phyloP scores from a whole-genome alignment of 2,329 filamentous ascomycete species.

The Aspergillus piperis region DNA sequence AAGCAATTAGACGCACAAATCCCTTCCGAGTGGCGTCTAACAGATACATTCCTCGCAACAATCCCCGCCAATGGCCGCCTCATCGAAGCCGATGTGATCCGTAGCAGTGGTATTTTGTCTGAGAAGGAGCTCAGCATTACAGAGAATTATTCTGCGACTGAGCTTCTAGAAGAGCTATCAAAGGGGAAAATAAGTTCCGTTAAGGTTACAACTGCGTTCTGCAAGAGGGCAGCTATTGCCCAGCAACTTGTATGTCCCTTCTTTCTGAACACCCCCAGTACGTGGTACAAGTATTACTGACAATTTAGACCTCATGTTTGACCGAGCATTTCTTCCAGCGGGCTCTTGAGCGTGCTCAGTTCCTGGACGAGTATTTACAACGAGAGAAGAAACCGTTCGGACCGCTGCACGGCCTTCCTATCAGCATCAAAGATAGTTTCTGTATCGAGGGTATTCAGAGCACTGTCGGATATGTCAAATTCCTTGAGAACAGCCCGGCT shows the following conservation, averaged over 20 bases:
- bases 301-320: slow-evolving; percentile 43
- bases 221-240: slow-evolving; percentile 36
- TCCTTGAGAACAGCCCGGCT: slow-evolving; percentile 59
- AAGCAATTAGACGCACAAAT: slow-evolving; percentile 31
- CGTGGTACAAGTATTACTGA: background rate
- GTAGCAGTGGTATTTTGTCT: slow-evolving; percentile 45
- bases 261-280: background rate
- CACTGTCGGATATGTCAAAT: slow-evolving; percentile 59
- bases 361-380: slow-evolving; percentile 50
- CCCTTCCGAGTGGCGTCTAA: slow-evolving; percentile 36
- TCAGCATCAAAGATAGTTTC: slow-evolving; percentile 55
- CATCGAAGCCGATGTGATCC: slow-evolving; percentile 16
- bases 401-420: slow-evolving; percentile 64
- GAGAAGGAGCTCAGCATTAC: slow-evolving; percentile 53
- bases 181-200: slow-evolving; percentile 31
- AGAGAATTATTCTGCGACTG: slow-evolving; percentile 38
- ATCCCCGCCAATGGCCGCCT: slow-evolving; percentile 12
- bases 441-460: slow-evolving; percentile 53
- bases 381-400: slow-evolving; percentile 51
- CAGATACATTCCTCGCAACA: slow-evolving; percentile 11
- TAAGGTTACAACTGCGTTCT: slow-evolving; percentile 53
- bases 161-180: slow-evolving; percentile 30
- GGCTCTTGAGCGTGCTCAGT: slow-evolving; percentile 50
- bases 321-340: slow-evolving; percentile 56
- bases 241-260: slow-evolving; percentile 31